phyloP scores from a whole-genome alignment of 1,139 yeast genomes.

The Kluyveromyces marxianus region DNA sequence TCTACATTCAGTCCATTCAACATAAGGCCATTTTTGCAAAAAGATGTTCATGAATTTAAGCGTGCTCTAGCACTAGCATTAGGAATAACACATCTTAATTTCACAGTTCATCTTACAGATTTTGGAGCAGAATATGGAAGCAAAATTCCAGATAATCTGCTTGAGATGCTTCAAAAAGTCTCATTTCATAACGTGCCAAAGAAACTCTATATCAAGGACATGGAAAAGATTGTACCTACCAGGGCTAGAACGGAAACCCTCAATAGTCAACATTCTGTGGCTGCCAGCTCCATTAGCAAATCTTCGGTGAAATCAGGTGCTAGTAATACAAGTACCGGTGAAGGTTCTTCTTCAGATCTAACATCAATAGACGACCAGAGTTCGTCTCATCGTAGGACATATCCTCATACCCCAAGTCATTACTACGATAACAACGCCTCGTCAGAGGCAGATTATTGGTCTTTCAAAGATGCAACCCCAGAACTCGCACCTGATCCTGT shows the following conservation, averaged over 20 bases:
- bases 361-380: conserved; percentile 27
- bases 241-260: conserved; percentile 13
- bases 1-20: conserved; percentile 43
- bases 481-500: conserved; percentile 28
- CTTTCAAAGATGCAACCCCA: conserved; percentile 44
- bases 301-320: conserved; percentile 22
- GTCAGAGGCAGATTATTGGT: conserved; percentile 46
- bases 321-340: conserved; percentile 25
- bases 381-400: conserved; percentile 19
- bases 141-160: conserved; percentile 44
- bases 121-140: conserved; percentile 59
- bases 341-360: conserved; percentile 27
- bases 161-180: conserved; percentile 36
- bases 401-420: conserved; percentile 30
- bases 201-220: conserved; percentile 35
- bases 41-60: conserved; percentile 33
- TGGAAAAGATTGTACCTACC: not conserved
- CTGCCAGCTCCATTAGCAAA: conserved; percentile 14
- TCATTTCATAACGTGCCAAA: conserved; percentile 33
- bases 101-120: conserved; percentile 64
- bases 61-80: conserved; percentile 35
- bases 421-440: conserved; percentile 22
- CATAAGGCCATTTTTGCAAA: conserved; percentile 26
- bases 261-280: conserved; percentile 12
- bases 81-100: conserved; percentile 37